Evolutionary conservation across 2,329 filamentous ascomycete genomes (phyloP), one percentile per base, ranked within the genome.

Genomic region (Truncatella angustata): DNA sequence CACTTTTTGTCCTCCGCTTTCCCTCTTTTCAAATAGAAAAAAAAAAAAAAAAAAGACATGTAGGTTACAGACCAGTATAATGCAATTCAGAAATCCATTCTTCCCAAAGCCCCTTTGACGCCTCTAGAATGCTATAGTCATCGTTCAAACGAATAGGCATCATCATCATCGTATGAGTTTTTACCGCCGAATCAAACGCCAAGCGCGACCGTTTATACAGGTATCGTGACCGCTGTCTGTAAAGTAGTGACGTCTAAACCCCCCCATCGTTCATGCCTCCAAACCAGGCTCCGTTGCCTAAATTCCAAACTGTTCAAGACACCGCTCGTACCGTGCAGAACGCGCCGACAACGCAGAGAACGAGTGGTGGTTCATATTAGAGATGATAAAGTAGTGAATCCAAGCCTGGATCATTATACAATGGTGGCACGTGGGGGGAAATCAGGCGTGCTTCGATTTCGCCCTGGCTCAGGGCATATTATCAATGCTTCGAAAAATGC

Each of bases 401-500:
- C 28, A 32, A 14, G 28, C 14, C 7, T 9, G 28, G 28, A 32
- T 32, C 28, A 32, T 32, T 32, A 32, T 32, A n/a, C n/a, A n/a
- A n/a, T n/a, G n/a, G n/a, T n/a, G n/a, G n/a, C n/a, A n/a, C n/a
- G n/a, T n/a, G n/a, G n/a, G 21, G 26, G 37, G 37, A 40, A 14
- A 40, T 49, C n/a, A 11, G 32, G 45, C 46, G 46, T 16, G 11
- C 32, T 21, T 5, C 12, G 18, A 47, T 42, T 16, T 50, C 39
- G 30, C 50, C 51, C 39, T 34, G 30, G 26, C 30, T 51, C 51
- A 54, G 40, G 43, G 35, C 32, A 45, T 12, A 39, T 54, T 50
- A 51, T 50, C 26, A 32, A 52, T 28, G 45, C 49, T 50, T 20
- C 49, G 49, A 44, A 48, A 54, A 32, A 54, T 52, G 28, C 36